Conservation (phyloP, 2,329 filamentous ascomycete genomes). For the Aotearoamyces nothofagi region DNA sequence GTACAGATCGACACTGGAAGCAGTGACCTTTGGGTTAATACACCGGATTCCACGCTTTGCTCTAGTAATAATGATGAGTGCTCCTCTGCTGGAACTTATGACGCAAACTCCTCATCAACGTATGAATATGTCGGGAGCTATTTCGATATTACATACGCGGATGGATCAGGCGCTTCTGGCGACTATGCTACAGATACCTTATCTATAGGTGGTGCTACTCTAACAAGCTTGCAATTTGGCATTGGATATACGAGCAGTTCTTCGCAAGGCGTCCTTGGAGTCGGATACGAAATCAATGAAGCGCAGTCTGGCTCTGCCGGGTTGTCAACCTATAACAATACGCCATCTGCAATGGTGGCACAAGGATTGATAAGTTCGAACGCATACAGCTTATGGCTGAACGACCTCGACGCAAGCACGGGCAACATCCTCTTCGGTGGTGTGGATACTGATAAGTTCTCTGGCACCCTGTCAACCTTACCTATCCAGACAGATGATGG, state of each 20-base stretch:
- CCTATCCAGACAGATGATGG: conserved; percentile 43
- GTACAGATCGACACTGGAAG: conserved; percentile 54
- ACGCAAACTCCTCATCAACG: conserved; percentile 57
- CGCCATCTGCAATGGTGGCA: conserved; percentile 49
- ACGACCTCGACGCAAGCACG: conserved; percentile 49
- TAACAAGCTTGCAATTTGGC: conserved; percentile 53
- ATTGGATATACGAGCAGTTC: conserved; percentile 50
- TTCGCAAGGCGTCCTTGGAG: conserved; percentile 63
- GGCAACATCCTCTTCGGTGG: conserved; percentile 65
- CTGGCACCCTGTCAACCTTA: conserved; percentile 46
- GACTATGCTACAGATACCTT: conserved; percentile 71
- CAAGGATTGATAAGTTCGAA: conserved; percentile 46
- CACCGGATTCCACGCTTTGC: conserved; percentile 45
- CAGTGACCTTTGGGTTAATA: conserved; percentile 59
- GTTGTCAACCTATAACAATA: conserved; percentile 44
- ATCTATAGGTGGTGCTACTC: conserved; percentile 34
- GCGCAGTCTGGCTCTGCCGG: conserved; percentile 48
- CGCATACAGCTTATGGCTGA: conserved; percentile 62
- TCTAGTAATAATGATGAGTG: conserved; percentile 33
- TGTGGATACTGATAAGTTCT: conserved; percentile 50
- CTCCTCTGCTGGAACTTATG: conserved; percentile 47
- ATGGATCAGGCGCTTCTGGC: conserved; percentile 61
- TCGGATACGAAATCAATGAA: conserved; percentile 72
- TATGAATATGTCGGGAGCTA: conserved; percentile 57
- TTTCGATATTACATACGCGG: conserved; percentile 82